A percentile compares a stretch with the other conserved stretches of the same genome.
Evolutionary conservation across 139 green algal species (phyloP).

Genomic region (Astrephomene gubernaculifera): DNA sequence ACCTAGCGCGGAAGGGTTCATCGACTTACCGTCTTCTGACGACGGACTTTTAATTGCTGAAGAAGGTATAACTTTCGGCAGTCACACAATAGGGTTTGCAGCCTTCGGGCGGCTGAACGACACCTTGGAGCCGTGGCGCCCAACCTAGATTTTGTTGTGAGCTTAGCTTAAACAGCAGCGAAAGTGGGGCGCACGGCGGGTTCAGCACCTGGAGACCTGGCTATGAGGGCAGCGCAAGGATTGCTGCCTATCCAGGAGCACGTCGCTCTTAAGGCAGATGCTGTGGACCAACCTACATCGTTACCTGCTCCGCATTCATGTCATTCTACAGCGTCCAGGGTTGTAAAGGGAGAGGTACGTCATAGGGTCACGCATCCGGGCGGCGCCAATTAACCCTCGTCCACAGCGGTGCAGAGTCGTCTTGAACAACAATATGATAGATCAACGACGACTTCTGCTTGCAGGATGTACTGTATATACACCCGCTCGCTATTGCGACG

Average conservation of each 20-base stretch:
- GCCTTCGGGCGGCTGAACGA: not conserved
- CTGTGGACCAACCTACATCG: not conserved
- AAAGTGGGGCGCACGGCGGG: conserved; percentile 29
- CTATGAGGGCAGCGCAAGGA: not conserved
- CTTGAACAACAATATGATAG: too few species aligned
- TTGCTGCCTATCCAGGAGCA: conserved; percentile 25
- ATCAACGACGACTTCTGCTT: too few species aligned
- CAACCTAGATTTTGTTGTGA: not conserved
- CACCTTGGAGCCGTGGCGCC: not conserved
- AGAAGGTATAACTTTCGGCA: too few species aligned
- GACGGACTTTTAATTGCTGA: too few species aligned
- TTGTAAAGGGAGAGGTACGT: conserved; percentile 63
- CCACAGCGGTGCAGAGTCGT: too few species aligned
- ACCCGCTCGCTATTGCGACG: conserved; percentile 44
- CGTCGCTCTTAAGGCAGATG: not conserved
- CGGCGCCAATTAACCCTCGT: too few species aligned
- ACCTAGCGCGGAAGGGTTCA: too few species aligned
- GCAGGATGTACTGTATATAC: conserved; percentile 56
- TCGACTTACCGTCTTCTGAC: too few species aligned
- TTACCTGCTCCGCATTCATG: conserved; percentile 32
- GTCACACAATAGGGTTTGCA: conserved; percentile 20
- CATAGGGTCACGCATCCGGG: not conserved
- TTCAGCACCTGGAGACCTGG: not conserved
- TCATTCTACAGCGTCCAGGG: conserved; percentile 51
- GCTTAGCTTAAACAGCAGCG: conserved; percentile 13